Evolutionary conservation across 2,329 filamentous ascomycete species (phyloP).

Genomic region (Aspergillus ochraceus): DNA sequence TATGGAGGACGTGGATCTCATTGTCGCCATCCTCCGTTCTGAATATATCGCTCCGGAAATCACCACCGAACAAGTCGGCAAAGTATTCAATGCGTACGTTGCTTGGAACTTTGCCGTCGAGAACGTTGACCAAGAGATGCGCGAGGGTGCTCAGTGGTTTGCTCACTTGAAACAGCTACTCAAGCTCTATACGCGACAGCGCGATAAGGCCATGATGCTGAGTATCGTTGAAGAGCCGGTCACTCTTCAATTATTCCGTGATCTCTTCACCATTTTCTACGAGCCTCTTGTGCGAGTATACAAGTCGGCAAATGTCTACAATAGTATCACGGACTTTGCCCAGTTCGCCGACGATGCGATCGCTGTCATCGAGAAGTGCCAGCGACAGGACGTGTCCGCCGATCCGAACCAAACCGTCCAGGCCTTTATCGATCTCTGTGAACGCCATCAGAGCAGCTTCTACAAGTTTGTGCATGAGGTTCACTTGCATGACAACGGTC

Average conservation of each 20-base stretch:
- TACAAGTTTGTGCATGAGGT: constrained; percentile 99
- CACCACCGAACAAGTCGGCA: constrained; percentile 72
- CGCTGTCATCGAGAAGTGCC: constrained; percentile 68
- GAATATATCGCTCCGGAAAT: constrained; percentile 73
- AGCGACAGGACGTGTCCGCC: constrained; percentile 78
- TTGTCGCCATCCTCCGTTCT: constrained; percentile 81
- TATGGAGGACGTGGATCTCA: constrained; percentile 74
- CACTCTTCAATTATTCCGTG: constrained; percentile 93
- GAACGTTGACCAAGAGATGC: constrained; percentile 81
- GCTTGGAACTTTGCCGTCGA: constrained; percentile 95
- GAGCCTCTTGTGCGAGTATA: constrained; percentile 96
- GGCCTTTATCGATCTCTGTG: constrained; percentile 94
- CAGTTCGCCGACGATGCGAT: constrained; percentile 92
- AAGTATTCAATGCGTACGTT: constrained; percentile 90
- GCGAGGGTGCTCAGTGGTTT: constrained; percentile 86
- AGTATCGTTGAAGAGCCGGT: constrained; percentile 92
- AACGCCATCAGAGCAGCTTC: constrained; percentile 92
- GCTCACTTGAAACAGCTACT: constrained; percentile 92
- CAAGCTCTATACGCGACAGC: constrained; percentile 85
- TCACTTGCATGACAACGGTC: constrained; percentile 91
- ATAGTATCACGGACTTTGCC: constrained; percentile 93
- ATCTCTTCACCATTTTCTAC: constrained; percentile 98
- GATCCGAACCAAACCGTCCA: constrained; percentile 99
- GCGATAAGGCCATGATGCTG: constrained; percentile 97
- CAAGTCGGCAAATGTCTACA: constrained; percentile 98